Evolutionary conservation across 2,329 filamentous ascomycete genomes (phyloP), one percentile per base, ranked within the genome.

Genomic region (Lomentospora prolificans): DNA sequence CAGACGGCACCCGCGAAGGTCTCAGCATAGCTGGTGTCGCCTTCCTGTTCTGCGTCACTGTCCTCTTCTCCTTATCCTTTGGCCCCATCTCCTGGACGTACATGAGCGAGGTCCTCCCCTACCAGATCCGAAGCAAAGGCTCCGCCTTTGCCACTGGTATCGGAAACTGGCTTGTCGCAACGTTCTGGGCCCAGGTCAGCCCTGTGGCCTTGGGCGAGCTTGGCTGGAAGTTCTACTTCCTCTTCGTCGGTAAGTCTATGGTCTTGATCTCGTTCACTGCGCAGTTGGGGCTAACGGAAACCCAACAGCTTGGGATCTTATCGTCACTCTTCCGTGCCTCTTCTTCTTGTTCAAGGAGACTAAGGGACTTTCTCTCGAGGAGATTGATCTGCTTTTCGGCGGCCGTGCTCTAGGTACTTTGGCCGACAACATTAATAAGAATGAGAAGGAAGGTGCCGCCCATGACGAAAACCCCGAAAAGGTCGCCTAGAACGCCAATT

Each of bases 81-180:
- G 77, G 81, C 2, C 79, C 80, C 3, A 75, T 79, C 63, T 75
- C 72, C 0, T 85, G 82, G 82, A 74, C 86, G 1, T 86, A 86
- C 65, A 82, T 83, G 65, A 77, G 77, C n/a, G 84, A 87, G 65
- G 80, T 87, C 58, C 81, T 83, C 66, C 82, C 84, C 7, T 78
- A 86, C 68, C 80, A 82, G 60, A 86, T 86, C 56, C 79, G 84
- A 30, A 69, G 69, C 1, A 66, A 66, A 14, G 70, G 68, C 7
- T 67, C 69, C 4, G 69, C 71, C 0, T 60, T 74, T 4, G 66
- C 69, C 1, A 71, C 70, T 6, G 68, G 68, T 10, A 53, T 53
- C 0, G 66, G 67, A 4, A 73, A 73, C 61, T 70, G 64, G 61
- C 60, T 63, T 19, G 53, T 57, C 17, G 50, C 53, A 3, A 51